These are phyloP conservation scores for Albifimbria verrucaria DNA, from an alignment of 2,329 filamentous ascomycete species.

Conservation along the genomic window DNA sequence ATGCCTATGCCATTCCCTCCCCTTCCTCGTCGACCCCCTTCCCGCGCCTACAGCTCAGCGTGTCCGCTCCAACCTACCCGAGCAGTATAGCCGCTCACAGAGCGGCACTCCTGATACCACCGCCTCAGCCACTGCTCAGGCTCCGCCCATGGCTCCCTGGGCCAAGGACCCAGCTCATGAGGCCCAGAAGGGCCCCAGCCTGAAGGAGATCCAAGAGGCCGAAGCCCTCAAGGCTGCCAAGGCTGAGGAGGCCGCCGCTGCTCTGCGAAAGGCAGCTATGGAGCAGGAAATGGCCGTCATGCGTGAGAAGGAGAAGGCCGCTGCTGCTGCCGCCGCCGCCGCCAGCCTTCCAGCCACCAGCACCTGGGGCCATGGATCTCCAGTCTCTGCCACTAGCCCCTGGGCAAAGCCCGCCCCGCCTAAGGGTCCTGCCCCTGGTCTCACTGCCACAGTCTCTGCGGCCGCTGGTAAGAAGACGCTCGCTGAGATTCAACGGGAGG, in stretches of 20 bases:
- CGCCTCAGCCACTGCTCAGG: slow-evolving; percentile 37
- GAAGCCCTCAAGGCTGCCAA: slow-evolving; percentile 92
- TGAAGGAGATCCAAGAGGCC: slow-evolving; percentile 95
- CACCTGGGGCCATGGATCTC: slow-evolving; percentile 82
- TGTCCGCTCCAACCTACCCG: slow-evolving; percentile 77
- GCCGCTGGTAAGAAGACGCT: slow-evolving; percentile 74
- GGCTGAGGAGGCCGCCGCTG: slow-evolving; percentile 75
- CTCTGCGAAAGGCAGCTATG: slow-evolving; percentile 70
- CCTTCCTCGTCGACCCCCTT: slow-evolving; percentile 78
- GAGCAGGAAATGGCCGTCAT: slow-evolving; percentile 71
- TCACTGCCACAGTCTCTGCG: slow-evolving; percentile 17
- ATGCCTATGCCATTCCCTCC: slow-evolving; percentile 73
- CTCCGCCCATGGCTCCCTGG: slow-evolving; percentile 86
- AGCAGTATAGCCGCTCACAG: slow-evolving; percentile 67
- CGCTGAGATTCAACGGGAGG: slow-evolving; percentile 91
- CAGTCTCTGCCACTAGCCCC: slow-evolving; percentile 58
- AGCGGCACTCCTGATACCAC: slow-evolving; percentile 69
- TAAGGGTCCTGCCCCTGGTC: slow-evolving; percentile 32
- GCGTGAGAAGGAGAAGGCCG: slow-evolving; percentile 57
- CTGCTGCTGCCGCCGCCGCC: slow-evolving; percentile 52
- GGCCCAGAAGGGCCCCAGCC: slow-evolving; percentile 77
- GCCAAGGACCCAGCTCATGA: slow-evolving; percentile 76
- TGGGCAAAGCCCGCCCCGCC: slow-evolving; percentile 63
- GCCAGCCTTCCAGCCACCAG: slow-evolving; percentile 82
- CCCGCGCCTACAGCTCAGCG: slow-evolving; percentile 88